These are phyloP conservation scores for Aspergillus taichungensis DNA, from an alignment of 495 filamentous ascomycete species.

Conservation along the genomic window DNA sequence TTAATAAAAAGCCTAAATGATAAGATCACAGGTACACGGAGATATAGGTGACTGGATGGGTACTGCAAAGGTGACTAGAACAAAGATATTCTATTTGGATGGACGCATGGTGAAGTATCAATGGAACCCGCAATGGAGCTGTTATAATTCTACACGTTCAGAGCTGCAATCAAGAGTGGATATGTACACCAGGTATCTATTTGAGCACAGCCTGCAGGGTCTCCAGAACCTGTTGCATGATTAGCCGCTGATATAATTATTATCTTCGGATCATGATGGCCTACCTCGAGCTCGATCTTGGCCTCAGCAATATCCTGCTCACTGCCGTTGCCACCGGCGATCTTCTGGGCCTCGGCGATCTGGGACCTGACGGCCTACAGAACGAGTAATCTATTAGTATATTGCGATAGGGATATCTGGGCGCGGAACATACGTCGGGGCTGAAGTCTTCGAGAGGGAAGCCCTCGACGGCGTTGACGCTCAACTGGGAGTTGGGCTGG, in stretches of 20 bases:
- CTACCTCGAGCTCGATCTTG: slow-evolving; percentile 95
- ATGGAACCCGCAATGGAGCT: slow-evolving; percentile 22
- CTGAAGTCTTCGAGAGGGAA: slow-evolving; percentile 94
- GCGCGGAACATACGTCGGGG: slow-evolving; percentile 49
- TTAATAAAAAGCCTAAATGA: no score
- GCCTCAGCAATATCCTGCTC: slow-evolving; percentile 98
- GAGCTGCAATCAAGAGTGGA: slow-evolving; percentile 22
- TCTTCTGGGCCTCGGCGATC: slow-evolving; percentile 90
- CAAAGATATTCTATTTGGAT: no score
- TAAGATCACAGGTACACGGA: no score
- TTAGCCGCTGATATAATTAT: not conserved
- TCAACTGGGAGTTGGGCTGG: slow-evolving; percentile 87
- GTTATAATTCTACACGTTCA: slow-evolving; percentile 40
- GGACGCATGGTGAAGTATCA: slow-evolving; percentile 2
- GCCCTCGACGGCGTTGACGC: slow-evolving; percentile 96
- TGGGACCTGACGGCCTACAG: slow-evolving; percentile 38
- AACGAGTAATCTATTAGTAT: slow-evolving; percentile 7
- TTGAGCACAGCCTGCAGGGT: slow-evolving; percentile 67
- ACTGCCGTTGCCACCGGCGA: slow-evolving; percentile 80
- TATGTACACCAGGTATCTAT: slow-evolving; percentile 48
- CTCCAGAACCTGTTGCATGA: slow-evolving; percentile 52
- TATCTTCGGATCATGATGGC: not conserved
- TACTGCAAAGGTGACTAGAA: no score
- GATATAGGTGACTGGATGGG: not conserved
- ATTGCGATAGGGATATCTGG: not conserved